Base-by-base conservation (phyloP, 768 basidiomycete genomes). In the Cantharellus anzutake region DNA sequence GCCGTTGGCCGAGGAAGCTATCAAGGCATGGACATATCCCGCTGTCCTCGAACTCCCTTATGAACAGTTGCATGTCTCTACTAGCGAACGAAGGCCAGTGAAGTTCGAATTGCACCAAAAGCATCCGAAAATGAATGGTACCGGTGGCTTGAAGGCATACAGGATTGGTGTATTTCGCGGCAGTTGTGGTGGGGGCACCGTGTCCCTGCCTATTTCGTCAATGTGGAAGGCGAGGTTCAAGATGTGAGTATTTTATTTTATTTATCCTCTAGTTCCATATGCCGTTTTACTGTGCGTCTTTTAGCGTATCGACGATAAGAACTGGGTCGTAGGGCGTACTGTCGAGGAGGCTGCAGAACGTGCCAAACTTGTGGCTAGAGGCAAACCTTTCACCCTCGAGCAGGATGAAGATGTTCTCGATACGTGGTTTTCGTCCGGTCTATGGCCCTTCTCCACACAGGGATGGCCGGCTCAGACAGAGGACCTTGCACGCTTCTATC, bases 131-230 rank as follows among this genome's bases (percentile, higher is more conserved):
- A 78, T 51, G 94, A 99, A 44, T 98, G 92, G 93, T 92, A 86
- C 69, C 79, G 89, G 60, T 98, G 96, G 94, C 73, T 98, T 42
- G 89, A 92, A 64, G 80, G 78, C 64, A 90, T 96, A 61, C 91
- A 97, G 71, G 96, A 98, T 68, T 99, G 96, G 96, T 99, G 96
- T 73, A 84, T 98, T 67, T 98, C 96, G 2, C 86, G 96, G 59
- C 96, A 99, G 68, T 77, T 98, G 16, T 99, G 96, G 96, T 98
- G 94, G 94, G 94, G 96, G 38, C 94, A 98, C 68, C 81, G 96
- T 60, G 85, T 83, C 68, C 96, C 96, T 2, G 96, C 92, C 0
- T 98, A 96, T 73, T 85, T 91, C 62, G 83, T 96, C 53, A 78
- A 78, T 51, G 79, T 97, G 60, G 87, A 92, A 60, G 92, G 90